Evolutionary conservation across 345 rosid species (phyloP).

Genomic region (Cardamine chenopodiifolia): DNA sequence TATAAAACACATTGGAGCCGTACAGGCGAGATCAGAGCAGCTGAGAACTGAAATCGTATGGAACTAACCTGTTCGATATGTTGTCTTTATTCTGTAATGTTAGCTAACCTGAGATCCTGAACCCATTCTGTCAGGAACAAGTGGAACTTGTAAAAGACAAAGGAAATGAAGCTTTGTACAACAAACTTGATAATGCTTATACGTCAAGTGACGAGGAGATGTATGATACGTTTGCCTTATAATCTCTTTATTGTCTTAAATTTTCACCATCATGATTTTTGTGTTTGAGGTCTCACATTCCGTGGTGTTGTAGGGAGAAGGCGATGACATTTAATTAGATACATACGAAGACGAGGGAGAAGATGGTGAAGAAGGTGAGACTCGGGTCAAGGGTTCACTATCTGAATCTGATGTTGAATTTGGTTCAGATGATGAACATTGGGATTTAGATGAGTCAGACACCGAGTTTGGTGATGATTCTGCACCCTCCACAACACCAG

Average conservation of each 20-base stretch:
- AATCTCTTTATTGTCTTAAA: not conserved
- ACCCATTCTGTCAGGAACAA: constrained; percentile 54
- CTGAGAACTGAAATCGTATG: constrained; percentile 76
- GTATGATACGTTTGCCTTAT: constrained; percentile 6
- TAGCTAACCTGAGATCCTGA: constrained; percentile 23
- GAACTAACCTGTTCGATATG: too few species aligned
- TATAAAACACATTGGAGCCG: constrained; percentile 54
- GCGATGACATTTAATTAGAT: constrained; percentile 46
- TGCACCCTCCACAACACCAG: constrained; percentile 23
- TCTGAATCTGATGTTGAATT: constrained; percentile 32
- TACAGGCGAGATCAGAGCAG: constrained; percentile 64
- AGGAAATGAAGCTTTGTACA: constrained; percentile 62
- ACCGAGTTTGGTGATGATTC: constrained; percentile 16
- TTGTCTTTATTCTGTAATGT: constrained; percentile 2
- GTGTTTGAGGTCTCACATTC: constrained; percentile 14
- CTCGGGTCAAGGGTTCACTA: constrained; percentile 18
- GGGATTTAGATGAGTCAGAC: constrained; percentile 38
- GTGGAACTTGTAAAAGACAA: constrained; percentile 58
- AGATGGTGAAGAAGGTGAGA: constrained; percentile 32
- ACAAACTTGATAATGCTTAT: constrained; percentile 69
- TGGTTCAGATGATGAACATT: constrained; percentile 37
- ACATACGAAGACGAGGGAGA: constrained; percentile 45
- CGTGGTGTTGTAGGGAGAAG: constrained; percentile 51
- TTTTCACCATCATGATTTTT: not conserved
- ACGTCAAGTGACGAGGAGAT: constrained; percentile 54